Evolutionary conservation across 495 filamentous ascomycete species (phyloP).

Genomic region (Penicillium verhagenii): DNA sequence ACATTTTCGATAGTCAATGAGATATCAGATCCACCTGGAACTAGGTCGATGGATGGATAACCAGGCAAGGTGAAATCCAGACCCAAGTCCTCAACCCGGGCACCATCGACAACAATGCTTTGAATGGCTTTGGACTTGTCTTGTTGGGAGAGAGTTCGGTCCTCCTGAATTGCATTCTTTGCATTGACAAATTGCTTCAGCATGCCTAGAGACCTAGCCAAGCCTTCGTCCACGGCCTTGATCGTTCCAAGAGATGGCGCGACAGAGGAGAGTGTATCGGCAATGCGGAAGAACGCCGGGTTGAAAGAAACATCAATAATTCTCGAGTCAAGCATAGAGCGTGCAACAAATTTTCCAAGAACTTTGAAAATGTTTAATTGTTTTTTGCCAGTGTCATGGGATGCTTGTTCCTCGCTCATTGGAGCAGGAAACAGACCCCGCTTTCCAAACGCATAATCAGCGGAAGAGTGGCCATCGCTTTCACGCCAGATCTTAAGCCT

Average conservation of each 20-base stretch:
- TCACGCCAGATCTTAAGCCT: slow-evolving; percentile 96
- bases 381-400: slow-evolving; percentile 73
- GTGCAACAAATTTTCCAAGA: slow-evolving; percentile 95
- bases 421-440: slow-evolving; percentile 91
- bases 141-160: slow-evolving; percentile 57
- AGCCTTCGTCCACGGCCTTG: slow-evolving; percentile 80
- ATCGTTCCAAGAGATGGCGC: slow-evolving; percentile 89
- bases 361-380: slow-evolving; percentile 87
- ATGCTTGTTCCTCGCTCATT: slow-evolving; percentile 74
- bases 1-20: slow-evolving; percentile 88
- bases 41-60: slow-evolving; percentile 84
- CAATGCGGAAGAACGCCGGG: slow-evolving; percentile 94
- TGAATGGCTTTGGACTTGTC: slow-evolving; percentile 69
- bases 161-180: slow-evolving; percentile 77
- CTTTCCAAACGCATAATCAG: slow-evolving; percentile 84
- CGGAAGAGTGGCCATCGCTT: slow-evolving; percentile 67
- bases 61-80: slow-evolving; percentile 95
- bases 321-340: slow-evolving; percentile 96
- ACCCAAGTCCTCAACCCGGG: slow-evolving; percentile 78
- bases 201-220: slow-evolving; percentile 82
- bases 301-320: slow-evolving; percentile 99
- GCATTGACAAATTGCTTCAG: slow-evolving; percentile 83
- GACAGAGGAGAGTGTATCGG: slow-evolving; percentile 68
- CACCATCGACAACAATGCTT: slow-evolving; percentile 68
- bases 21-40: slow-evolving; percentile 67